Percentiles rank a stretch among this genome's conserved stretches.
These are phyloP conservation scores for Boletus subcaerulescens DNA, from an alignment of 768 basidiomycete species.

Conservation along the genomic window DNA sequence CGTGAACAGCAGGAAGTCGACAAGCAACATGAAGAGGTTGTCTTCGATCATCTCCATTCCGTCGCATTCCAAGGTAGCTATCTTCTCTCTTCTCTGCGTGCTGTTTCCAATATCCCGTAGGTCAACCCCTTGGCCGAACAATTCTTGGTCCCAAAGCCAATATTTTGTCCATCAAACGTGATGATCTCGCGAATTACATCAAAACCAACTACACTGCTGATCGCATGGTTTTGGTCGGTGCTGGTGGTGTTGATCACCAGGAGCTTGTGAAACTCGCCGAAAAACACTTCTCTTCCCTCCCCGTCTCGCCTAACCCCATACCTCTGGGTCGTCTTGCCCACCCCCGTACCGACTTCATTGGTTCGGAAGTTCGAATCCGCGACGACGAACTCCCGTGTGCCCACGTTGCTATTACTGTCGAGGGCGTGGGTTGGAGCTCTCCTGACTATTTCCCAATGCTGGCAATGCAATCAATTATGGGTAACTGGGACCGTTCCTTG, in stretches of 20 bases:
- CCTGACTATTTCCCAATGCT: constrained; percentile 99
- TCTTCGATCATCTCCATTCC: constrained; percentile 96
- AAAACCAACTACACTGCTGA: constrained; percentile 98
- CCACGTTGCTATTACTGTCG: constrained; percentile 94
- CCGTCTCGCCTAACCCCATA: constrained; percentile 83
- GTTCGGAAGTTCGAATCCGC: constrained; percentile 92
- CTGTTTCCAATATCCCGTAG: constrained; percentile 38
- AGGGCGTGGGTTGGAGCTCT: constrained; percentile 96
- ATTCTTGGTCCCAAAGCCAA: constrained; percentile 96
- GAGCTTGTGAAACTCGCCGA: constrained; percentile 94
- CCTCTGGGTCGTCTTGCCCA: constrained; percentile 80
- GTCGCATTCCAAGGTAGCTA: constrained; percentile 89
- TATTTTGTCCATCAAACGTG: constrained; percentile 91
- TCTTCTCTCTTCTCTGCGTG: not conserved
- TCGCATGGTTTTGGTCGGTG: constrained; percentile 97
- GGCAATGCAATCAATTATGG: constrained; percentile 96
- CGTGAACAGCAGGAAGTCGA: constrained; percentile 99
- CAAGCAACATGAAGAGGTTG: constrained; percentile 97
- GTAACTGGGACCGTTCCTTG: constrained; percentile 98
- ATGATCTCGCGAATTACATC: constrained; percentile 89
- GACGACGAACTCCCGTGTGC: constrained; percentile 88
- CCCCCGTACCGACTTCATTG: constrained; percentile 78
- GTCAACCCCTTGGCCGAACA: constrained; percentile 92
- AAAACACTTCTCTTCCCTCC: constrained; percentile 87
- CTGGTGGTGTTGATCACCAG: constrained; percentile 90